Conservation (phyloP, 2,329 filamentous ascomycete species). For the Rutstroemia sp. region DNA sequence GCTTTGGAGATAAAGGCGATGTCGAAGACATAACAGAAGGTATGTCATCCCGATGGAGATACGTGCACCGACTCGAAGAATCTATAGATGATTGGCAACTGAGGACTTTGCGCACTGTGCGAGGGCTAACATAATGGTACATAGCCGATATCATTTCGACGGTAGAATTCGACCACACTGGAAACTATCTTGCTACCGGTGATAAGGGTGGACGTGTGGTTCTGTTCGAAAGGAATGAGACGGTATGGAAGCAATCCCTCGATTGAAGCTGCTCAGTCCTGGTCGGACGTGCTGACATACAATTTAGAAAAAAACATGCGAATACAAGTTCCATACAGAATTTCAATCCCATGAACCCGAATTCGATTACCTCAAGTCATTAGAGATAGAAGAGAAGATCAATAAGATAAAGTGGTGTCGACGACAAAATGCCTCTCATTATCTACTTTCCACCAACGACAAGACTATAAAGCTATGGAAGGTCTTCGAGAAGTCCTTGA, state of each 20-base stretch:
- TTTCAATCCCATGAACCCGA: conserved; percentile 99
- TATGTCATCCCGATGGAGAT: conserved; percentile 10
- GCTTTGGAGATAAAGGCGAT: conserved; percentile 99
- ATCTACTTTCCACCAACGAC: conserved; percentile 96
- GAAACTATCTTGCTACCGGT: conserved; percentile 83
- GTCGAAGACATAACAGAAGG: conserved; percentile 56
- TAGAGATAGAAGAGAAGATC: conserved; percentile 99
- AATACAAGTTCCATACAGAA: conserved; percentile 99
- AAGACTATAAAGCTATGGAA: conserved; percentile 99
- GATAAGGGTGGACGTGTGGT: conserved; percentile 84
- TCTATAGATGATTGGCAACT: background rate
- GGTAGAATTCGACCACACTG: conserved; percentile 84
- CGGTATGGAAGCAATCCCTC: conserved; percentile 46
- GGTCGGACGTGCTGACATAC: conserved; percentile 28
- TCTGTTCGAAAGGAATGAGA: conserved; percentile 89
- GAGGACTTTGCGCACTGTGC: background rate
- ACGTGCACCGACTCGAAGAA: background rate
- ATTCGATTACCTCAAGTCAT: conserved; percentile 97
- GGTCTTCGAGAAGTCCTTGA: conserved; percentile 98
- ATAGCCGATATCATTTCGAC: conserved; percentile 85
- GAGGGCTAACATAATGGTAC: conserved; percentile 16
- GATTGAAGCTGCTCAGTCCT: background rate
- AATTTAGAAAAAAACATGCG: conserved; percentile 94
- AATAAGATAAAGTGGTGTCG: conserved; percentile 99
- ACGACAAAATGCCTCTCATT: conserved; percentile 96